A percentile compares a stretch with the other conserved stretches of the same genome.
These are phyloP conservation scores for Phragmites australis DNA, from an alignment of 176 grass and related monocot genomes.

Conservation along the genomic window DNA sequence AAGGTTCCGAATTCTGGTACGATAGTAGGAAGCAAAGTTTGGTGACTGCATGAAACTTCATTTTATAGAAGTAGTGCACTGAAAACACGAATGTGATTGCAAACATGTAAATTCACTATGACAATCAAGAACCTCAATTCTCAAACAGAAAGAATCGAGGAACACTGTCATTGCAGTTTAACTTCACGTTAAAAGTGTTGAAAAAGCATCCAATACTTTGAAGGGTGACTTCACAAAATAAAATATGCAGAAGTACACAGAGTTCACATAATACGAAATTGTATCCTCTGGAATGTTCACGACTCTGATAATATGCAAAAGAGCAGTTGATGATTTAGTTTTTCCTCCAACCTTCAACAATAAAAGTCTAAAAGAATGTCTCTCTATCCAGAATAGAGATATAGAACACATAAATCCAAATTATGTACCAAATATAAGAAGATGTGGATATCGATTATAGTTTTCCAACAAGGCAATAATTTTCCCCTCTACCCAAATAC, in stretches of 20 bases:
- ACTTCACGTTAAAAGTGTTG: neutral
- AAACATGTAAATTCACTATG: conserved; percentile 22
- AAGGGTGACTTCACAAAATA: neutral
- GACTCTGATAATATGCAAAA: neutral
- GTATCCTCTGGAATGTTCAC: neutral
- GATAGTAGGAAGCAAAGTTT: neutral
- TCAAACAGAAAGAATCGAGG: neutral
- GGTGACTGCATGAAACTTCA: neutral
- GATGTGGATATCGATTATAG: neutral
- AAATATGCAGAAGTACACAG: neutral
- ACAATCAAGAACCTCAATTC: neutral
- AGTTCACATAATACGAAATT: neutral
- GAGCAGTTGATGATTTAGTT: neutral
- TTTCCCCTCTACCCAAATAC: neutral
- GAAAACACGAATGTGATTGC: neutral
- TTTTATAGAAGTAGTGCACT: neutral
- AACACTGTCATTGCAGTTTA: neutral
- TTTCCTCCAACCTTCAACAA: neutral
- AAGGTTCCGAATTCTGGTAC: neutral
- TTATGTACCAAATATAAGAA: neutral
- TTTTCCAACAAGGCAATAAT: neutral
- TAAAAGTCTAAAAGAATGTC: neutral
- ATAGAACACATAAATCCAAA: neutral
- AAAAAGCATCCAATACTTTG: neutral
- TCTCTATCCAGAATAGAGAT: neutral